phyloP scores from a whole-genome alignment of 495 filamentous ascomycete species.

The Corynascus novoguineensis region DNA sequence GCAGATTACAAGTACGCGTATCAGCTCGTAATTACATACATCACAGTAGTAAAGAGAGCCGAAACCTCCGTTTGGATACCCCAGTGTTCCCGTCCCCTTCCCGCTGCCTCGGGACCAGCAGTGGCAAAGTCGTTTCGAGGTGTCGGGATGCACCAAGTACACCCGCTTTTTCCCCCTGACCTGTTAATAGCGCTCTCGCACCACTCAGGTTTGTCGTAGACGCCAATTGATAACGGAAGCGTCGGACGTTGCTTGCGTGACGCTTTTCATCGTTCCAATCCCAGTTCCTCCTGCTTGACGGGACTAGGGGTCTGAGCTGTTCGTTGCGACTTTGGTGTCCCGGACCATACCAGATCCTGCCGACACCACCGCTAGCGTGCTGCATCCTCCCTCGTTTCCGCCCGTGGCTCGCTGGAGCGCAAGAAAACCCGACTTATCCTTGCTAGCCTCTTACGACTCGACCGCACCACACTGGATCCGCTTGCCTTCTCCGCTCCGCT shows the following conservation, averaged over 20 bases:
- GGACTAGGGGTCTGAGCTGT: background rate
- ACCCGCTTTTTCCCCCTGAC: background rate
- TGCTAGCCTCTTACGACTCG: conserved; percentile 16
- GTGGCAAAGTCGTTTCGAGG: conserved; percentile 13
- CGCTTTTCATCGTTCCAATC: conserved; percentile 7
- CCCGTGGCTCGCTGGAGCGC: conserved; percentile 16
- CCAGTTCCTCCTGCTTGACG: background rate
- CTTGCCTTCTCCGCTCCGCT: conserved; percentile 17
- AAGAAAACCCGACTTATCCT: conserved; percentile 9
- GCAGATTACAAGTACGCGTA: too few relatives aligned
- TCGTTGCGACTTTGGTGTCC: conserved; percentile 8
- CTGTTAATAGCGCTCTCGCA: too few relatives aligned
- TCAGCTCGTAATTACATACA: background rate
- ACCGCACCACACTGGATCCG: conserved; percentile 12
- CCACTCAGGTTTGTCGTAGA: conserved; percentile 1
- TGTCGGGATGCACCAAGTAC: conserved; percentile 1
- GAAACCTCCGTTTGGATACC: background rate
- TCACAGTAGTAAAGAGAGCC: too few relatives aligned
- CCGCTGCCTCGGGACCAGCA: conserved; percentile 16
- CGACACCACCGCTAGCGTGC: conserved; percentile 31
- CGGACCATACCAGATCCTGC: conserved; percentile 26
- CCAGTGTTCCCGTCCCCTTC: conserved; percentile 2
- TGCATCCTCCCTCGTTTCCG: conserved; percentile 34
- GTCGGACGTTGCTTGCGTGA: conserved; percentile 15
- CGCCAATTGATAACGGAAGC: conserved; percentile 27